These are phyloP conservation scores for Elaphomyces granulatus DNA, from an alignment of 495 filamentous ascomycete genomes.

Conservation along the genomic window DNA sequence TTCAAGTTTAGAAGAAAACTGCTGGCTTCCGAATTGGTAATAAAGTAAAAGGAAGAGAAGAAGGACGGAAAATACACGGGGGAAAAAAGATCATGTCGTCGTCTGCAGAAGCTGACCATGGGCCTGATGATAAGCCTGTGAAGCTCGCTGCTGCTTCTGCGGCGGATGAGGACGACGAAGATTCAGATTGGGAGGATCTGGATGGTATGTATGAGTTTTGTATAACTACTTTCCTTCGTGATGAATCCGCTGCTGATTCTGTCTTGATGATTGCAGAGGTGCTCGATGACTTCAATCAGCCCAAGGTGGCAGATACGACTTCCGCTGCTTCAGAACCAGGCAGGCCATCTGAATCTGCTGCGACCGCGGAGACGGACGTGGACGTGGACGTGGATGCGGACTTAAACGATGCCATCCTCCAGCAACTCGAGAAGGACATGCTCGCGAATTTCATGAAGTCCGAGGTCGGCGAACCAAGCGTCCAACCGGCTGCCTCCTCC, in stretches of 20 bases:
- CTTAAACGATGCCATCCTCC: conserved; percentile 61
- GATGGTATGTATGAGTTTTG: conserved; percentile 45
- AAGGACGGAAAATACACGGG: no score
- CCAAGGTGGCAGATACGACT: conserved; percentile 23
- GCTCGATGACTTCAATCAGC: conserved; percentile 68
- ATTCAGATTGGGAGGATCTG: conserved; percentile 70
- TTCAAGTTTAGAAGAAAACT: no score
- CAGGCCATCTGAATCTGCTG: conserved; percentile 9
- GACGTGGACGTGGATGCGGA: no score
- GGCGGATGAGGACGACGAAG: conserved; percentile 31
- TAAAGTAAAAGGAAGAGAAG: no score
- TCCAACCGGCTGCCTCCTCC: conserved; percentile 4
- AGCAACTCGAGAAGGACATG: conserved; percentile 77
- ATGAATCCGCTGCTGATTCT: not conserved
- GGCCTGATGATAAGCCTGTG: no score
- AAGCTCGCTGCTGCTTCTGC: no score
- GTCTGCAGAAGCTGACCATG: no score
- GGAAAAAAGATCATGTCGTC: no score
- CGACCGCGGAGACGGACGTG: conserved; percentile 11
- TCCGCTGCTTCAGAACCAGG: conserved; percentile 23
- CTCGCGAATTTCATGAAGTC: conserved; percentile 49
- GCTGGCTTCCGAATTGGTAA: no score
- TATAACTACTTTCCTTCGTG: not conserved
- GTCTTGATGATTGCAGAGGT: conserved; percentile 43
- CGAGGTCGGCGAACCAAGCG: conserved; percentile 16